Base-by-base conservation (phyloP, 2,329 filamentous ascomycete species). In the Pyrenophora seminiperda region DNA sequence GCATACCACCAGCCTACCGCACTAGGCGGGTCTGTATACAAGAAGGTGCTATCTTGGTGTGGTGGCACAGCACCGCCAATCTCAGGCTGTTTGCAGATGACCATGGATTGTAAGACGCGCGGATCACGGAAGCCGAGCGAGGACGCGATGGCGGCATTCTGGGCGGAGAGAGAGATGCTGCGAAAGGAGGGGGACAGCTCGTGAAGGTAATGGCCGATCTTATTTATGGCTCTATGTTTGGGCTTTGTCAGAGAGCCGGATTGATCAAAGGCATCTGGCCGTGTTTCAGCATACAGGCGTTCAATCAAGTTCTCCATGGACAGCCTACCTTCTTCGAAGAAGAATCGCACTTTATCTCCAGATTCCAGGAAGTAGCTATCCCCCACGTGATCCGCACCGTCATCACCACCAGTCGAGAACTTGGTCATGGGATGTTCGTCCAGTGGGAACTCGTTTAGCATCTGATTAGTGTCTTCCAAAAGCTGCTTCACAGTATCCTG, bases 1-100 rank as follows among this genome's bases (percentile, higher is more conserved):
- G 94, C 94, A 73, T 97, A 96, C 94, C 94, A 99, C 77, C 93
- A 97, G 0, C 94, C 94, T 2, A 97, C 89, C 0, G 94, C 94
- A 31, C 84, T 89, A 1, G 93, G 93, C 30, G 90, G 88, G 59
- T 91, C 79, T 1, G 94, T 97, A 72, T 96, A 97, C 54, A 99
- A 64, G 63, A 97, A 99, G 1, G 91, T 92, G 58, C 84, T 90
- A 74, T 97, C 93, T 76, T 96, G 92, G 72, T 99, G 94, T 17
- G 91, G 85, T 1, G 89, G 91, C 34, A 97, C 94, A 2, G 89
- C 89, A 17, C 90, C 93, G 20, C 94, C 94, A 44, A 97, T 97
- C 75, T 95, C 90, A 17, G 94, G 92, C 76, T 97, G 93, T 75
- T 99, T 99, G 83, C 91, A 97, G 63, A 99, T 97, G 20, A 97